Evolutionary conservation across 2,329 filamentous ascomycete genomes (phyloP), one percentile per base, ranked within the genome.

Genomic region (Clonostachys rhizophaga): DNA sequence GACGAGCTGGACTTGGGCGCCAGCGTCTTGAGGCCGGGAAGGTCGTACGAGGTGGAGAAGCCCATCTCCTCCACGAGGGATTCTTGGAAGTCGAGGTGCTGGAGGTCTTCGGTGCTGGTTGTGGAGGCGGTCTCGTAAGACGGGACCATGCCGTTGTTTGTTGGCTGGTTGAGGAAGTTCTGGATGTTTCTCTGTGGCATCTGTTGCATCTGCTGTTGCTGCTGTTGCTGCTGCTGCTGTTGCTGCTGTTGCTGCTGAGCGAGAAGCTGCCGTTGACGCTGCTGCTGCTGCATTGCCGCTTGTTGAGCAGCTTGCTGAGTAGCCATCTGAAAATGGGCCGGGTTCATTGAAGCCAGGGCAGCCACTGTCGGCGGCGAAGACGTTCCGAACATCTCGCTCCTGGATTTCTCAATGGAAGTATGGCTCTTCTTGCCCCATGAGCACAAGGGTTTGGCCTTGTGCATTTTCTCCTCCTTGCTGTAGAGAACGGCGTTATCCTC

Each of bases 261-360:
- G 17, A 39, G 36, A 84, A 88, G 87, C 70, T 89, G 79, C 46
- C 89, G 71, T 14, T 86, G 75, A 65, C 88, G 89, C 73, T 89
- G 89, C 58, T 89, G 89, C 66, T 90, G 85, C 65, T 89, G 85
- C 65, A 89, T 86, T n/a, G 89, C 75, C 86, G 88, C 89, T 58
- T 89, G 70, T 62, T 90, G 86, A 10, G 24, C 24, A 30, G 24
- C 24, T 10, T 9, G 8, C 24, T 30, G 24, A 10, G 24, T 10
- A 30, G 24, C 24, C 24, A 30, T 10, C 24, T 30, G 24, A 30
- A 10, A 6, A 30, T 30, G 24, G 24, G 9, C 24, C 24, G 24
- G 24, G 24, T 30, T 30, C 8, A 30, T 9, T 10, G 24, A 30
- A 30, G 24, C 24, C 24, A 30, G 8, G 8, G 24, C 37, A 18